These are phyloP conservation scores for Trichoderma koningii DNA, from an alignment of 2,329 filamentous ascomycete species.

Conservation along the genomic window DNA sequence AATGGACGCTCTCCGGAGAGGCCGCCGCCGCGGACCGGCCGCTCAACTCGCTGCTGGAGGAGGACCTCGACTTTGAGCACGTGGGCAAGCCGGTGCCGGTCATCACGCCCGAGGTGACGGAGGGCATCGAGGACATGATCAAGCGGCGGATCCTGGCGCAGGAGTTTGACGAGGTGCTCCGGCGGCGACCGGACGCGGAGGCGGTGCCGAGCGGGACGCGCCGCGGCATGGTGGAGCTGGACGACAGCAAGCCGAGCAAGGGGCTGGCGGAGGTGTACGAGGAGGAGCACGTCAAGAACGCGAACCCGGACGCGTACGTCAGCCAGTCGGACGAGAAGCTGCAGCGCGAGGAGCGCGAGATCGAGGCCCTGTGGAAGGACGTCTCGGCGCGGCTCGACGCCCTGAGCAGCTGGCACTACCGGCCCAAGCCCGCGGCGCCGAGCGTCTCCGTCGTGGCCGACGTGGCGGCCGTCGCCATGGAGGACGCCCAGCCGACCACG, in stretches of 20 bases:
- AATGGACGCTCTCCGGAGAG: slow-evolving; percentile 90
- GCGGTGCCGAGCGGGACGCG: slow-evolving; percentile 61
- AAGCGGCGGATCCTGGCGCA: slow-evolving; percentile 87
- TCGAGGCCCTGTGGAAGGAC: slow-evolving; percentile 80
- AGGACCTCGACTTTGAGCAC: slow-evolving; percentile 95
- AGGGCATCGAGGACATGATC: slow-evolving; percentile 90
- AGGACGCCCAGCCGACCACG: slow-evolving; percentile 87
- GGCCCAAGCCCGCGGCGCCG: slow-evolving; percentile 81
- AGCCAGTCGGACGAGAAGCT: slow-evolving; percentile 82
- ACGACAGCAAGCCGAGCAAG: slow-evolving; percentile 85
- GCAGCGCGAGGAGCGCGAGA: slow-evolving; percentile 78
- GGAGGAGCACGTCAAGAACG: slow-evolving; percentile 79
- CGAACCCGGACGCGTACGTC: slow-evolving; percentile 76
- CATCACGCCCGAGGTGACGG: slow-evolving; percentile 86
- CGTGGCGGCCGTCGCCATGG: slow-evolving; percentile 89
- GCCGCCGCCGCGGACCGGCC: slow-evolving; percentile 80
- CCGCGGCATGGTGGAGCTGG: slow-evolving; percentile 75
- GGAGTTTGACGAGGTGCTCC: slow-evolving; percentile 89
- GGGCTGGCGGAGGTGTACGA: slow-evolving; percentile 92
- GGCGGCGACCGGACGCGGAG: slow-evolving; percentile 74
- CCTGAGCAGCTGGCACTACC: slow-evolving; percentile 93
- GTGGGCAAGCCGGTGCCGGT: slow-evolving; percentile 93
- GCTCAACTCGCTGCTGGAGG: slow-evolving; percentile 86
- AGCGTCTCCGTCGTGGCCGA: slow-evolving; percentile 84
- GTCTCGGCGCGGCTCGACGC: slow-evolving; percentile 80